Percentiles rank a stretch among this genome's conserved stretches.
These are phyloP conservation scores for Heteromeles arbutifolia DNA, from an alignment of 306 rosid species.

Conservation along the genomic window DNA sequence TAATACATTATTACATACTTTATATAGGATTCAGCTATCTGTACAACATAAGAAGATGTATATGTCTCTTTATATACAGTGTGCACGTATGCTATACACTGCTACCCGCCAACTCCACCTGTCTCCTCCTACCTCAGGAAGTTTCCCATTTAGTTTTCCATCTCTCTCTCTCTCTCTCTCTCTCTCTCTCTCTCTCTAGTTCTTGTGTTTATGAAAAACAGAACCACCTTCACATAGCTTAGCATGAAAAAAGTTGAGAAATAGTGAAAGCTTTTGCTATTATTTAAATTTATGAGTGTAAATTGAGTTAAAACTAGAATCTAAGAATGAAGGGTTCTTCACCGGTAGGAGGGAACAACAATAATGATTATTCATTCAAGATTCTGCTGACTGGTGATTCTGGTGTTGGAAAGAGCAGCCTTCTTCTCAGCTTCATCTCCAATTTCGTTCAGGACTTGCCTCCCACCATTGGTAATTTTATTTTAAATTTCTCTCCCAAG, in stretches of 20 bases:
- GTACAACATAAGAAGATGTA: not conserved
- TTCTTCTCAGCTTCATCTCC: slow-evolving; percentile 80
- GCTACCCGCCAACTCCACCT: slow-evolving; percentile 35
- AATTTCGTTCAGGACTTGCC: slow-evolving; percentile 56
- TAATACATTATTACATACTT: not conserved
- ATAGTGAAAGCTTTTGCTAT: not conserved
- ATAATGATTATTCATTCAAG: slow-evolving; percentile 83
- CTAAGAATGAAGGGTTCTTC: slow-evolving; percentile 47
- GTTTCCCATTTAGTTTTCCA: slow-evolving; percentile 8
- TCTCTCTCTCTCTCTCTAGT: not conserved
- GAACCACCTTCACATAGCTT: not conserved
- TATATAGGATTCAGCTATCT: slow-evolving; percentile 15
- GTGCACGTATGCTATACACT: slow-evolving; percentile 9
- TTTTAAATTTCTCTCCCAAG: not conserved
- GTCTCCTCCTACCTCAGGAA: slow-evolving; percentile 12
- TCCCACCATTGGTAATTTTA: slow-evolving; percentile 68
- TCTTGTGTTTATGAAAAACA: slow-evolving; percentile 6
- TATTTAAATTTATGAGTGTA: not conserved
- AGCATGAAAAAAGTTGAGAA: not conserved
- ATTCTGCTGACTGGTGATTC: slow-evolving; percentile 84
- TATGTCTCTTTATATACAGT: not conserved
- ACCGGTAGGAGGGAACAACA: slow-evolving; percentile 43
- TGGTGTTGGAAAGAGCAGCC: slow-evolving; percentile 96
- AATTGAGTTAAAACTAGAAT: not conserved
- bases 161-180: not conserved